phyloP scores from a whole-genome alignment of 352 stramenopile genomes.

The Globisporangium polare region DNA sequence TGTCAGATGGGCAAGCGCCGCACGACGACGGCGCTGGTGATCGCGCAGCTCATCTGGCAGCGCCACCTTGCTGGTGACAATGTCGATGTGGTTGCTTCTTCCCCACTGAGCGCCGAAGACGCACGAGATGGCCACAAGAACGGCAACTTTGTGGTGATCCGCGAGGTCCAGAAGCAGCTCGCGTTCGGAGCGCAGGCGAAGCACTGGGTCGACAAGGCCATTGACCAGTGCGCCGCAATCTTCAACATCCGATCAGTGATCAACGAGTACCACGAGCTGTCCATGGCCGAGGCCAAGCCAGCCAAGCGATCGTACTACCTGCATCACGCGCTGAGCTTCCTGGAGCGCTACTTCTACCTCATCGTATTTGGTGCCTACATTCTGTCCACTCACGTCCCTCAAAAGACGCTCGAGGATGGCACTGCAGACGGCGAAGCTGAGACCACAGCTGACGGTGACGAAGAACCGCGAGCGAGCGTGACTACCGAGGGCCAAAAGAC shows the following conservation, averaged over 20 bases:
- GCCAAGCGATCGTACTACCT: slow-evolving; percentile 78
- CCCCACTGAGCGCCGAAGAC: background rate
- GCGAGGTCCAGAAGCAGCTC: slow-evolving; percentile 54
- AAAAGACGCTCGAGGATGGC: slow-evolving; percentile 3
- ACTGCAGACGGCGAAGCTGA: slow-evolving; percentile 4
- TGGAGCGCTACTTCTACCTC: slow-evolving; percentile 88
- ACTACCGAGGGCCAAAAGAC: slow-evolving; percentile 17
- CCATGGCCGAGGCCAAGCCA: slow-evolving; percentile 69
- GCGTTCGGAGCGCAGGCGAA: slow-evolving; percentile 55
- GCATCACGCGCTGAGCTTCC: slow-evolving; percentile 81
- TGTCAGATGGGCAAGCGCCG: slow-evolving; percentile 86
- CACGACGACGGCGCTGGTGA: slow-evolving; percentile 75
- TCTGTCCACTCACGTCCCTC: slow-evolving; percentile 22
- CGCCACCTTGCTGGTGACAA: slow-evolving; percentile 22
- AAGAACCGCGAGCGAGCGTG: slow-evolving; percentile 18
- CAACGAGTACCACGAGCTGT: slow-evolving; percentile 72
- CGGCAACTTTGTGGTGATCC: slow-evolving; percentile 72
- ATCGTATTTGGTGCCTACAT: slow-evolving; percentile 87
- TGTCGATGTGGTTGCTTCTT: slow-evolving; percentile 8
- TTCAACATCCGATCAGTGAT: slow-evolving; percentile 84
- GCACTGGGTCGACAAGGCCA: slow-evolving; percentile 65
- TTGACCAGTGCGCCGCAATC: slow-evolving; percentile 63
- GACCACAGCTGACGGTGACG: slow-evolving; percentile 15
- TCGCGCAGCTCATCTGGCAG: slow-evolving; percentile 65
- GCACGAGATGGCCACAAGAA: background rate